Percentiles rank a stretch among this genome's conserved stretches.
phyloP scores from a whole-genome alignment of 2,329 filamentous ascomycete species.

The Trichoderma asperellum region DNA sequence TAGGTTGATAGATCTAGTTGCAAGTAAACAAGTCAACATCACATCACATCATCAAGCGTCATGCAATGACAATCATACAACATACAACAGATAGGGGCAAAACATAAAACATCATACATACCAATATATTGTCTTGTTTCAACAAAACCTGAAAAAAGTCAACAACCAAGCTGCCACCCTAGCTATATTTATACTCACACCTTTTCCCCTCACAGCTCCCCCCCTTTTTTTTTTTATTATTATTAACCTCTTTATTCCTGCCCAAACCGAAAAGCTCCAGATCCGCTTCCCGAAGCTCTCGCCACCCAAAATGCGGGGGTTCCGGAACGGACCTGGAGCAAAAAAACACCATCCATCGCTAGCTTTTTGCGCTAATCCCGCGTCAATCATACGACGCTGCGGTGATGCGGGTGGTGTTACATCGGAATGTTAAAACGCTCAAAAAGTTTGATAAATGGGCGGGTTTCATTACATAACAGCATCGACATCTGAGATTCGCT shows the following conservation, averaged over 20 bases:
- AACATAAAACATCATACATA: neutral
- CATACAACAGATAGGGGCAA: too few species aligned
- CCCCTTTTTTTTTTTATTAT: neutral
- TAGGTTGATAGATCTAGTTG: neutral
- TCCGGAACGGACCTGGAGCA: neutral
- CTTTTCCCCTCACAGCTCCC: neutral
- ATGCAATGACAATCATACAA: neutral
- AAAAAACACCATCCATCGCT: too few species aligned
- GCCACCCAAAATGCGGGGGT: slow-evolving; percentile 14
- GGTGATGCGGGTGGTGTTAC: slow-evolving; percentile 3
- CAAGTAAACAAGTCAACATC: neutral
- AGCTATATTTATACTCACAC: neutral
- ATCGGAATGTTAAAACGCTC: neutral
- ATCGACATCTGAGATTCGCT: neutral
- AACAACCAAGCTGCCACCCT: neutral
- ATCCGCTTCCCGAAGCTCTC: neutral
- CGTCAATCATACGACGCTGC: slow-evolving; percentile 4
- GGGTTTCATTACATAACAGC: neutral
- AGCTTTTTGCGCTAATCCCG: neutral
- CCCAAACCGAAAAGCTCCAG: neutral
- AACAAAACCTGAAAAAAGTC: neutral
- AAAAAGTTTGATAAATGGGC: neutral
- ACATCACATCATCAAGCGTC: neutral
- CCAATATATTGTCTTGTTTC: neutral
- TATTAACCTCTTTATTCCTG: neutral